phyloP scores from a whole-genome alignment of 2,329 filamentous ascomycete genomes.

The Helminthosporium solani region DNA sequence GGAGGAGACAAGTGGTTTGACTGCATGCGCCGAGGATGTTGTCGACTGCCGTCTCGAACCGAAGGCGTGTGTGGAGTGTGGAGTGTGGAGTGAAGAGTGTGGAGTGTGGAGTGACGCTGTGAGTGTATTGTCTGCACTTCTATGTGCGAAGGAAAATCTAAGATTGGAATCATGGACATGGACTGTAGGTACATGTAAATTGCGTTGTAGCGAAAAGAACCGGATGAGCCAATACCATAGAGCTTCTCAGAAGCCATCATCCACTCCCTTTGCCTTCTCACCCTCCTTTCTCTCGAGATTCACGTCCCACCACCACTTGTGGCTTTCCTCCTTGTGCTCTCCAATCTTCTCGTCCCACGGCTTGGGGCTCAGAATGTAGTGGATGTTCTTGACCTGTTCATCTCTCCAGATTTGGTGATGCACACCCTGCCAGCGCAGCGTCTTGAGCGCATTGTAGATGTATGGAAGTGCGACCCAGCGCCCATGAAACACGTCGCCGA shows the following conservation, averaged over 20 bases:
- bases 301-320: slow-evolving; percentile 60
- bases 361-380: slow-evolving; percentile 63
- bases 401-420: slow-evolving; percentile 63
- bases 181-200: no score
- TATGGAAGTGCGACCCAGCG: slow-evolving; percentile 62
- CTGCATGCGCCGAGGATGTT: no score
- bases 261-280: slow-evolving; percentile 52
- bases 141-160: no score
- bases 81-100: no score
- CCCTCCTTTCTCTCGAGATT: slow-evolving; percentile 51
- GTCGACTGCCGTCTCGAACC: no score
- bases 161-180: no score
- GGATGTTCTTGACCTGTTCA: slow-evolving; percentile 61
- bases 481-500: slow-evolving; percentile 58
- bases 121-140: no score
- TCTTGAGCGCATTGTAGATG: slow-evolving; percentile 63
- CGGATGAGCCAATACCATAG: background rate
- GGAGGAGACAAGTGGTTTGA: no score
- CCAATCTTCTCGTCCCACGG: slow-evolving; percentile 60
- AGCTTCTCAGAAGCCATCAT: slow-evolving; percentile 52
- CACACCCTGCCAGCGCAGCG: slow-evolving; percentile 56
- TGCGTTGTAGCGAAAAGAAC: no score
- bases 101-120: background rate
- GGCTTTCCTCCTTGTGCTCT: slow-evolving; percentile 49
- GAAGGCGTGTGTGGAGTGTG: no score